Base-by-base conservation (phyloP, 2,329 filamentous ascomycete species). In the Trichoderma koningii region DNA sequence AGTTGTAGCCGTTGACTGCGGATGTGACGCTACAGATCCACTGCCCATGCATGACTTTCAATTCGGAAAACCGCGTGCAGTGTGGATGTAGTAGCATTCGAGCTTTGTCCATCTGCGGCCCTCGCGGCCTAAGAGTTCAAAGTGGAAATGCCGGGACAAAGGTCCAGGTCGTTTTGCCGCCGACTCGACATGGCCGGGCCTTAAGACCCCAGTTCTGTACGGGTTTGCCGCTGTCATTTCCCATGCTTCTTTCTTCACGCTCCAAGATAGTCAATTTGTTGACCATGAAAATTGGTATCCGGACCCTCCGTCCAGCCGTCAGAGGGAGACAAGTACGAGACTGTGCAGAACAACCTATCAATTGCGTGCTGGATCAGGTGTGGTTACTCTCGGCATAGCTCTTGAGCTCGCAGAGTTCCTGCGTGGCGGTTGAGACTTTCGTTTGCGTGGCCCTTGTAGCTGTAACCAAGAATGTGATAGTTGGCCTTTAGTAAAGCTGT, bases 331-430 rank as follows among this genome's bases (percentile, higher is more conserved):
- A 10, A 34, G 1, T 10, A 12, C 14, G 6, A 28, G 45, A 38
- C 56, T 34, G 19, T 50, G 21, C 23, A 50, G 21, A 38, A 51
- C 26, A 41, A n/a, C 45, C 26, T 21, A 9, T 19, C 17, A 12
- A 53, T 62, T 52, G 57, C 48, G 57, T 30, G 26, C 26, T 52
- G 23, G 48, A 15, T 7, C 21, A 30, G 19, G 23, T 34, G 14
- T 51, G 57, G 34, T 28, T 61, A 61, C 47, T 61, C 57, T 61
- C 45, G 57, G 45, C 47, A 61, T 21, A 51, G 42, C 12, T 61
- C 51, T 42, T 21, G 28, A 38, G 55, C 44, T 50, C 44, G 38
- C 28, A 5, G 12, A 34, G 21, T 44, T n/a, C n/a, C 9, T 26
- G 38, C 12, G 21, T 38, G 34, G 34, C 34, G 4, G 10, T 38